These are phyloP conservation scores for Cystobasidium tubakii DNA, from an alignment of 768 basidiomycete genomes.

Conservation along the genomic window DNA sequence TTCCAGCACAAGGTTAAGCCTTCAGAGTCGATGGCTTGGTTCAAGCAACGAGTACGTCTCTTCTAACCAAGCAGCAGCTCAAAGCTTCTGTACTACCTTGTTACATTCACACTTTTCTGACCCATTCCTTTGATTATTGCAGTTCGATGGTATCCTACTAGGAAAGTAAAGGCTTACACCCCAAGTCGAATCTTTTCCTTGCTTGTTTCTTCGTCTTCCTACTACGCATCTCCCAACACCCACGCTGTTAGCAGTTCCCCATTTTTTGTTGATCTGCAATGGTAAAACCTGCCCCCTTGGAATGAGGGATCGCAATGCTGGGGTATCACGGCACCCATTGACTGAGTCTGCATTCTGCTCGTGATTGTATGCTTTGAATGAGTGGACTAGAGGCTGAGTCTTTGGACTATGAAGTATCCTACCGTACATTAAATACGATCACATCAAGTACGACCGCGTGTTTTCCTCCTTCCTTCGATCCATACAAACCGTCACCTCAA, in stretches of 20 bases:
- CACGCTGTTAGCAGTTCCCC: constrained; percentile 7
- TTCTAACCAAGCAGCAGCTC: neutral
- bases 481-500: no score
- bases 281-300: neutral
- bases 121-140: neutral
- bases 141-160: constrained; percentile 47
- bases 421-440: no score
- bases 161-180: neutral
- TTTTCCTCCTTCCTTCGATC: no score
- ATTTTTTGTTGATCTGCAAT: neutral
- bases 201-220: neutral
- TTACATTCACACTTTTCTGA: neutral
- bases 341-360: neutral
- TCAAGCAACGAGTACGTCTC: constrained; percentile 70
- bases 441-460: no score
- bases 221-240: neutral
- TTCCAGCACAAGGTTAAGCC: constrained; percentile 84
- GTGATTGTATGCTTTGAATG: no score
- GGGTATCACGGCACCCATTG: neutral
- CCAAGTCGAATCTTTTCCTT: neutral
- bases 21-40: constrained; percentile 87
- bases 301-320: neutral
- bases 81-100: neutral
- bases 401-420: no score
- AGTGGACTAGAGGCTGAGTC: no score